A percentile compares a stretch with the other conserved stretches of the same genome.
Conservation (phyloP, 2,329 filamentous ascomycete genomes). For the Botryotinia globosa region DNA sequence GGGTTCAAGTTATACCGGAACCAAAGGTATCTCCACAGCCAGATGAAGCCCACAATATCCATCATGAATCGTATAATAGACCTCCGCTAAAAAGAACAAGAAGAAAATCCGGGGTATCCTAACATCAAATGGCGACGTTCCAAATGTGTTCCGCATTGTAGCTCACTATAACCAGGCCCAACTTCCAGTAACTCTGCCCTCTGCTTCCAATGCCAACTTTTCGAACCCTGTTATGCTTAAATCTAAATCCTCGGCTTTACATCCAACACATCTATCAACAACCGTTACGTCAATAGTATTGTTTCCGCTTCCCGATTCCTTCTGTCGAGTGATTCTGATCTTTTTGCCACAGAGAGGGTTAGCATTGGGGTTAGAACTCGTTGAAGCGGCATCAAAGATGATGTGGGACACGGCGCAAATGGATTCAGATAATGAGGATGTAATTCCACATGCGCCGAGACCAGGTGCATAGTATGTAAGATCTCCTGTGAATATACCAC, state of each 20-base stretch:
- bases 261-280: slow-evolving; percentile 58
- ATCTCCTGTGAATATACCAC: slow-evolving; percentile 57
- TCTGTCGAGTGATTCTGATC: slow-evolving; percentile 57
- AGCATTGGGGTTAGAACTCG: slow-evolving; percentile 55
- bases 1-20: not conserved
- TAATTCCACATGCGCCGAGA: slow-evolving; percentile 67
- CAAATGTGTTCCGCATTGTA: not conserved
- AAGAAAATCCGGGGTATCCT: not conserved
- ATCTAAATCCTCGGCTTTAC: slow-evolving; percentile 43
- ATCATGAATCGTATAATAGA: not conserved
- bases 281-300: slow-evolving; percentile 60
- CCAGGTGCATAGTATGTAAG: slow-evolving; percentile 66
- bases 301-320: slow-evolving; percentile 48
- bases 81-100: not conserved
- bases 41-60: not conserved
- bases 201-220: slow-evolving; percentile 45
- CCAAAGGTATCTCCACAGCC: slow-evolving; percentile 5
- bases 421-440: slow-evolving; percentile 51
- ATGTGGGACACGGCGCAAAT: slow-evolving; percentile 66
- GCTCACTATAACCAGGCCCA: slow-evolving; percentile 40
- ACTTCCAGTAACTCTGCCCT: slow-evolving; percentile 42
- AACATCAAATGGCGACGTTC: not conserved
- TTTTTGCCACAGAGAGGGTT: slow-evolving; percentile 66
- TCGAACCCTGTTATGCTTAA: slow-evolving; percentile 45
- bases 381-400: slow-evolving; percentile 60